Conservation (phyloP, 306 rosid genomes). For the Trifolium pratense region DNA sequence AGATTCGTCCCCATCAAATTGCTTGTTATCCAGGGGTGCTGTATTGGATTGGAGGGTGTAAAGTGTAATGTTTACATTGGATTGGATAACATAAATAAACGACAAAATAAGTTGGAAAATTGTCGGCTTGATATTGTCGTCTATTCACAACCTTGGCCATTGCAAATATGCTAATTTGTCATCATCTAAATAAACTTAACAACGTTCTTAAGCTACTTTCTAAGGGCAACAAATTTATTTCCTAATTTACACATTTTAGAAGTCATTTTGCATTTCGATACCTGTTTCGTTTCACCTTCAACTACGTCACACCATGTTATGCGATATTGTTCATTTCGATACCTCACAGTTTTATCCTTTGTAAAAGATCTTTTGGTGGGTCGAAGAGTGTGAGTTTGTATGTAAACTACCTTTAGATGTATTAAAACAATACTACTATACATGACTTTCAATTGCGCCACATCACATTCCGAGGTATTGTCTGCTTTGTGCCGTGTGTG, state of each 20-base stretch:
- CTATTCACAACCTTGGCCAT: constrained; percentile 14
- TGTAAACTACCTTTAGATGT: no score
- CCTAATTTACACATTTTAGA: constrained; percentile 34
- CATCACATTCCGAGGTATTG: no score
- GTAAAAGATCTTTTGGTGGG: no score
- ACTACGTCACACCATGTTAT: no score
- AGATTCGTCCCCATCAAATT: neutral
- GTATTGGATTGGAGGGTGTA: constrained; percentile 31
- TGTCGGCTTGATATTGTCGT: constrained; percentile 35
- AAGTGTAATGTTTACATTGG: neutral
- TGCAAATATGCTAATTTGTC: constrained; percentile 38
- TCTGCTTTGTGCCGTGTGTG: no score
- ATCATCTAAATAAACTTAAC: constrained; percentile 21
- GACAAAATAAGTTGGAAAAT: constrained; percentile 35
- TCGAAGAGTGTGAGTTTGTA: no score
- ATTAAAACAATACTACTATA: no score
- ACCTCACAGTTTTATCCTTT: no score
- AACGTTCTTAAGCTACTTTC: constrained; percentile 21
- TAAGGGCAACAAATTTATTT: constrained; percentile 37
- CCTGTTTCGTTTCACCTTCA: neutral
- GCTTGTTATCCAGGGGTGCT: constrained; percentile 24
- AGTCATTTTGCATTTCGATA: constrained; percentile 30
- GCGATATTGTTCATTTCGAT: no score
- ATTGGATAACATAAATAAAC: constrained; percentile 38
- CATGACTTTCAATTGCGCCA: no score